Evolutionary conservation across 169 alveolate species (phyloP), one percentile per base, ranked within the genome.

Genomic region (Cryptosporidium canis): DNA sequence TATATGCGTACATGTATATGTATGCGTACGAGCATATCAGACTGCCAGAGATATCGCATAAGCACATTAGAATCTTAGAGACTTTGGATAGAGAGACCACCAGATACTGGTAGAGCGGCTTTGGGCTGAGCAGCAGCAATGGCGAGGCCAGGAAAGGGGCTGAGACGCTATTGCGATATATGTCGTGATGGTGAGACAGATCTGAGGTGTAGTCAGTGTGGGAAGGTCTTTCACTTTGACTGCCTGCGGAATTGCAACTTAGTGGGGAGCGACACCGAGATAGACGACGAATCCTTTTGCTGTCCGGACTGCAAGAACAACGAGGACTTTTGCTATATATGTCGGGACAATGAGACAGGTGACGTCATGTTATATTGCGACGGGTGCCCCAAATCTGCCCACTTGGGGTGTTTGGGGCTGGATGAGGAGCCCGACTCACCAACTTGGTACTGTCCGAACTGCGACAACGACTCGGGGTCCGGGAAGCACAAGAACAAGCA

Each of bases 381-480:
- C 85, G 98, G 98, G 53, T 95, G 98, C n/a, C 97, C 97, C 7
- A 94, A 95, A 91, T 92, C 96, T 63, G 94, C 94, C 61, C 98
- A 95, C 85, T 91, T 93, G 31, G 85, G 94, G 16, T 95, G 98
- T 83, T 90, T 95, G 61, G 94, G 95, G 12, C 91, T 94, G 41
- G 94, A 83, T 18, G 95, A 93, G 33, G 96, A 93, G 55, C 96
- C 96, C 0, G 97, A 94, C 55, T 87, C 93, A 1, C 96, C 94
- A 72, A 94, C 92, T 90, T 95, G 97, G 97, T 94, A 90, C 55
- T 95, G 97, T 77, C 96, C 97, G 16, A 94, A 93, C 85, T 95
- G 87, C 21, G 87, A 77, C 2, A 77, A 39, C 24, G 87, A 77
- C 31, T 14, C 72, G 7, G 87, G 87, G 27, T 24, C 58, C 11